Conservation (phyloP, 2,329 filamentous ascomycete species). For the Aureobasidium lini region DNA sequence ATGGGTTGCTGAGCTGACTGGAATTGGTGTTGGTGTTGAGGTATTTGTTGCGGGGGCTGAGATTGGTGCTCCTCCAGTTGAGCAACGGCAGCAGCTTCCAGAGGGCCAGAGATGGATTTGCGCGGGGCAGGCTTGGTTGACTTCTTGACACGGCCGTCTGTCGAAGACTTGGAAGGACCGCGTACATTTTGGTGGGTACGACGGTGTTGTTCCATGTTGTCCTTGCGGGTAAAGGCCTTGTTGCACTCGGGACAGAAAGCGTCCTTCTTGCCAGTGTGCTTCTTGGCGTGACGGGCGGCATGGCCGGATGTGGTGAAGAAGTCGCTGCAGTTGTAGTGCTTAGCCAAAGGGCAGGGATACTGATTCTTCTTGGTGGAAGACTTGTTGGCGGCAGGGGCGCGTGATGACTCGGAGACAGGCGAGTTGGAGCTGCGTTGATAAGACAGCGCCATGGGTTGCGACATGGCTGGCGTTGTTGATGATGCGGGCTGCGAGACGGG, state of each 20-base stretch:
- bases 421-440: constrained; percentile 35
- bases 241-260: constrained; percentile 63
- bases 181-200: constrained; percentile 60
- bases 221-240: constrained; percentile 73
- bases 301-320: constrained; percentile 80
- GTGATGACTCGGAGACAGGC: constrained; percentile 42
- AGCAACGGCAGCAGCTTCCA: constrained; percentile 29
- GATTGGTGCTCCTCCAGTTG: constrained; percentile 25
- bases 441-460: constrained; percentile 15
- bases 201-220: constrained; percentile 84
- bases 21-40: constrained; percentile 19
- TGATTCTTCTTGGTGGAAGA: constrained; percentile 51
- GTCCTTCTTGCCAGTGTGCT: constrained; percentile 74
- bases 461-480: constrained; percentile 11
- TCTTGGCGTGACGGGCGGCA: constrained; percentile 77
- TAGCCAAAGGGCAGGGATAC: constrained; percentile 66
- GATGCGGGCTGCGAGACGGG: constrained; percentile 17
- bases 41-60: constrained; percentile 15
- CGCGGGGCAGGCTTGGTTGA: constrained; percentile 28
- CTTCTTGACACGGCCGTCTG: constrained; percentile 40
- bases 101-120: constrained; percentile 24
- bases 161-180: constrained; percentile 33
- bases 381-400: constrained; percentile 37
- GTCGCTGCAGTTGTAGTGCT: constrained; percentile 65
- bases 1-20: constrained; percentile 17